phyloP scores from a whole-genome alignment of 257 asterid genomes.

The Vinca minor region DNA sequence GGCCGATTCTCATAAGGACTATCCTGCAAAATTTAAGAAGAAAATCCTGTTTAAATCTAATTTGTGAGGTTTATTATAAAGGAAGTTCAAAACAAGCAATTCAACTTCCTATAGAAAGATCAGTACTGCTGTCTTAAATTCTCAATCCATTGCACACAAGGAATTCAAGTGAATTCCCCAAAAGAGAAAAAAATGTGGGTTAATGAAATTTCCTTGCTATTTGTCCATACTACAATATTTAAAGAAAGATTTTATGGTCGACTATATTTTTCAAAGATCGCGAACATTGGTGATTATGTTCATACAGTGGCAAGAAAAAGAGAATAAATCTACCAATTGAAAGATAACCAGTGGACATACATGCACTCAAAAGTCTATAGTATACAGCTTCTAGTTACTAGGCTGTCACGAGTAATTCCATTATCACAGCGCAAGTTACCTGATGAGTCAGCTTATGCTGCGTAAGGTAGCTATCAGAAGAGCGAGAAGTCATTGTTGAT shows the following conservation, averaged over 20 bases:
- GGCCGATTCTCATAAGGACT: slow-evolving; percentile 11
- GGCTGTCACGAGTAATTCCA: not conserved
- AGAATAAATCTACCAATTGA: not conserved
- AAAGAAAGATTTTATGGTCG: not conserved
- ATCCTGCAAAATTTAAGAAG: slow-evolving; percentile 30
- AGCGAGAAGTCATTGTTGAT: slow-evolving; percentile 29
- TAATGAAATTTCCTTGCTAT: not conserved
- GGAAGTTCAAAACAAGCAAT: not conserved
- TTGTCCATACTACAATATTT: not conserved
- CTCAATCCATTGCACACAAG: not conserved
- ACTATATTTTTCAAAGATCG: not conserved
- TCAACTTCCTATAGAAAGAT: not conserved
- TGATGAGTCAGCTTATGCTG: slow-evolving; percentile 22
- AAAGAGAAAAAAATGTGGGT: not conserved
- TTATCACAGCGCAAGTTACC: slow-evolving; percentile 23
- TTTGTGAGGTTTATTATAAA: not conserved
- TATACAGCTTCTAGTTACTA: not conserved
- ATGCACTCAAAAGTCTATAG: not conserved
- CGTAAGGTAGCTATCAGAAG: slow-evolving; percentile 27
- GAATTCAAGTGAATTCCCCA: not conserved
- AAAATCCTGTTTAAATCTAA: not conserved
- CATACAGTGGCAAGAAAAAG: not conserved
- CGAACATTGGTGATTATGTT: not conserved
- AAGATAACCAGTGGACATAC: not conserved
- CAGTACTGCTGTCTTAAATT: not conserved